These are phyloP conservation scores for Ormosia emarginata DNA, from an alignment of 306 rosid species.

Conservation along the genomic window DNA sequence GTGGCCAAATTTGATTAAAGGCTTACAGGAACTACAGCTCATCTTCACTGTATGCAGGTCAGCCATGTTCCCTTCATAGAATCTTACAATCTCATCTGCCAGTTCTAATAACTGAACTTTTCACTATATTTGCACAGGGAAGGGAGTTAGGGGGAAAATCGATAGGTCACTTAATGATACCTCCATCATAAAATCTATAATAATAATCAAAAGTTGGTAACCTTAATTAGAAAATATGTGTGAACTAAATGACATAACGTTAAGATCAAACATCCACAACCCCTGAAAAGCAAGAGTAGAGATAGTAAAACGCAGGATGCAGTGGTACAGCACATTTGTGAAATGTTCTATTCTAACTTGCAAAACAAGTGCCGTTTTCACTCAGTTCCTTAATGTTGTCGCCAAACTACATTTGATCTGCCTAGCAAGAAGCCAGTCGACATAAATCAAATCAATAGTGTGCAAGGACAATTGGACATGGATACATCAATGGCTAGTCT, in stretches of 20 bases:
- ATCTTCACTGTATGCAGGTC: conserved; percentile 9
- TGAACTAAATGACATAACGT: background rate
- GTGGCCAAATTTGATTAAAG: background rate
- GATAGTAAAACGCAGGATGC: background rate
- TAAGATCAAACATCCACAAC: background rate
- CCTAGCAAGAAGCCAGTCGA: background rate
- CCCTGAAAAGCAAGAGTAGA: background rate
- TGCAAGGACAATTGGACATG: background rate
- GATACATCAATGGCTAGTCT: background rate
- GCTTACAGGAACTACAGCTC: conserved; percentile 2
- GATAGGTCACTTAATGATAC: background rate
- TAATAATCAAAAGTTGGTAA: background rate
- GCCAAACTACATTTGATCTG: background rate
- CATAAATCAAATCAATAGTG: background rate
- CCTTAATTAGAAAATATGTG: background rate
- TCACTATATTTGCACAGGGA: background rate
- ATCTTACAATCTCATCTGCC: background rate
- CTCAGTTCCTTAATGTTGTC: conserved; percentile 8
- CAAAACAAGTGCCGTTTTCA: background rate
- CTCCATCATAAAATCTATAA: background rate
- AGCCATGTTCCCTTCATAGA: conserved; percentile 10
- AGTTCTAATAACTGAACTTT: conserved; percentile 15
- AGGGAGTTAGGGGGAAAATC: background rate
- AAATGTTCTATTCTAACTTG: background rate
- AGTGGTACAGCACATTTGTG: background rate